phyloP scores from a whole-genome alignment of 1,139 yeast genomes.

The Kurtzmaniella natalensis region DNA sequence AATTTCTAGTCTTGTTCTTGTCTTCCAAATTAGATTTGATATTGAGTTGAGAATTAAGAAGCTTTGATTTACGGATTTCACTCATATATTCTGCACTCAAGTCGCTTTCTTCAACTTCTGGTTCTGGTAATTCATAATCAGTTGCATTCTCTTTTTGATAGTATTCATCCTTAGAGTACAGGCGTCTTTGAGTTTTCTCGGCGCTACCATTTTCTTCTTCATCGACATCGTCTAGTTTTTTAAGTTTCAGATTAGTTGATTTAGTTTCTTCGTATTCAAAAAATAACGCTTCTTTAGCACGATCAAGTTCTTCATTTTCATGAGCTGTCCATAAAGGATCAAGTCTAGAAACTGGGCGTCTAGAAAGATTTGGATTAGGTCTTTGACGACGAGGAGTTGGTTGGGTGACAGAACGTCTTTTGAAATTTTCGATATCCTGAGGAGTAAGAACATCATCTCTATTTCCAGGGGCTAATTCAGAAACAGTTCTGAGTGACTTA shows the following conservation, averaged over 20 bases:
- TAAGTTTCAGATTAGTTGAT: slow-evolving; percentile 5
- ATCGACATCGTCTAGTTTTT: slow-evolving; percentile 3
- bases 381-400: slow-evolving; percentile 32
- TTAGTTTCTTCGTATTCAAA: slow-evolving; percentile 28
- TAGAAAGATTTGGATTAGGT: slow-evolving; percentile 38
- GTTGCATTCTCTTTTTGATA: slow-evolving; percentile 9
- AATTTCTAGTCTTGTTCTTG: slow-evolving; percentile 15
- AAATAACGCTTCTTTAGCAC: slow-evolving; percentile 42
- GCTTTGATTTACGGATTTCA: slow-evolving; percentile 41
- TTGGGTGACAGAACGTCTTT: slow-evolving; percentile 47
- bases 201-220: slow-evolving; percentile 5
- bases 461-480: slow-evolving; percentile 28
- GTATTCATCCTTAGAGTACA: slow-evolving; percentile 8
- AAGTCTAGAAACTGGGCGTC: slow-evolving; percentile 66
- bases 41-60: slow-evolving; percentile 41
- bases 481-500: slow-evolving; percentile 28
- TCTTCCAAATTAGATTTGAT: slow-evolving; percentile 25
- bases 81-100: slow-evolving; percentile 43
- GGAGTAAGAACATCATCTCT: slow-evolving; percentile 31
- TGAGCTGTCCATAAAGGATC: slow-evolving; percentile 58
- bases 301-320: slow-evolving; percentile 45
- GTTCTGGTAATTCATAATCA: slow-evolving; percentile 35
- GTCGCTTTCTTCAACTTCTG: slow-evolving; percentile 32
- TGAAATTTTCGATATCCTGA: slow-evolving; percentile 40
- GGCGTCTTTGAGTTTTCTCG: not conserved